phyloP scores from a whole-genome alignment of 2,329 filamentous ascomycete genomes.

The Pleoardoris graminearum region DNA sequence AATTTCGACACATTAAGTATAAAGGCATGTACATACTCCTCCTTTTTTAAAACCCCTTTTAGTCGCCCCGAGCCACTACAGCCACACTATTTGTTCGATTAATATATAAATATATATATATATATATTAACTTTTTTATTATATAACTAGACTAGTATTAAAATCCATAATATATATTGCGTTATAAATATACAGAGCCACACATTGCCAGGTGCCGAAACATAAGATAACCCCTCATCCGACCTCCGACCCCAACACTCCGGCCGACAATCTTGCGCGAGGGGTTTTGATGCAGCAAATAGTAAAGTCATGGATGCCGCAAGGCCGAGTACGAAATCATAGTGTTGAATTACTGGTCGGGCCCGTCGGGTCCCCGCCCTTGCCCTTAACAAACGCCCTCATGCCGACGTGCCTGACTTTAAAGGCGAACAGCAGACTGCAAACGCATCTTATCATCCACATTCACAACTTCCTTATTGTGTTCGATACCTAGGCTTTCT shows the following conservation, averaged over 20 bases:
- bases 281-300: neutral
- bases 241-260: slow-evolving; percentile 25
- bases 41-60: too few species aligned
- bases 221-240: slow-evolving; percentile 38
- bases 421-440: neutral
- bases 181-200: too few species aligned
- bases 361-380: slow-evolving; percentile 26
- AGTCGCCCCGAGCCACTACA: too few species aligned
- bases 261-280: too few species aligned
- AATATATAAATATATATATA: too few species aligned
- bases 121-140: too few species aligned
- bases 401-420: slow-evolving; percentile 3
- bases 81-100: too few species aligned
- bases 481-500: neutral
- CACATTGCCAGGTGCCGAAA: too few species aligned
- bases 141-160: too few species aligned
- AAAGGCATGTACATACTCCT: too few species aligned
- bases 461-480: neutral
- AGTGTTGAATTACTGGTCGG: slow-evolving; percentile 17
- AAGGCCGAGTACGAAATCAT: slow-evolving; percentile 3
- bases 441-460: neutral
- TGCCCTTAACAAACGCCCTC: neutral
- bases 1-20: too few species aligned
- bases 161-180: too few species aligned
- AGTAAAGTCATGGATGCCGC: slow-evolving; percentile 5